A percentile compares a stretch with the other conserved stretches of the same genome.
phyloP scores from a whole-genome alignment of 2,329 filamentous ascomycete genomes.

The Aciculosporium take region DNA sequence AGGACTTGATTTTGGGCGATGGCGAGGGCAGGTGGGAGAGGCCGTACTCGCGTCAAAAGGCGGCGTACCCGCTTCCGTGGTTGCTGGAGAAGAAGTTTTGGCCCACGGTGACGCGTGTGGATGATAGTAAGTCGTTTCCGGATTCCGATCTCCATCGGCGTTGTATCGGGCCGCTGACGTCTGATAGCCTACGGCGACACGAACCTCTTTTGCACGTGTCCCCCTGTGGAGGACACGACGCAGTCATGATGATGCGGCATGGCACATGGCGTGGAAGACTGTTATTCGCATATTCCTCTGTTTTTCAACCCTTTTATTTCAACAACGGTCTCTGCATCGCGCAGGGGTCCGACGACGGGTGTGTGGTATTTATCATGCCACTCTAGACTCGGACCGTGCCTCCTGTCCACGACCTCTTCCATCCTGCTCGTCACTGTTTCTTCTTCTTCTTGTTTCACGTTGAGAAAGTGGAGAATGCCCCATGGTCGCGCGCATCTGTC shows the following conservation, averaged over 20 bases:
- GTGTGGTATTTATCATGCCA: constrained; percentile 4
- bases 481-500: neutral
- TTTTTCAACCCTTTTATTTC: neutral
- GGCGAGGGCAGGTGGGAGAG: constrained; percentile 55
- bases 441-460: neutral
- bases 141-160: too few species aligned
- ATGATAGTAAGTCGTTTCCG: constrained; percentile 67
- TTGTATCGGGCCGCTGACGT: too few species aligned
- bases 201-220: constrained; percentile 91
- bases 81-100: constrained; percentile 96
- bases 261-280: neutral
- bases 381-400: constrained; percentile 1
- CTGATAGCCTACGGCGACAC: constrained; percentile 66
- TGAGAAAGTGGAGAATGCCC: too few species aligned
- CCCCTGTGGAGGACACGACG: constrained; percentile 57
- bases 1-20: constrained; percentile 54
- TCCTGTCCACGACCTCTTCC: neutral
- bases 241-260: constrained; percentile 2
- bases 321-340: neutral
- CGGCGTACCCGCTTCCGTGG: constrained; percentile 73
- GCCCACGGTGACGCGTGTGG: constrained; percentile 73
- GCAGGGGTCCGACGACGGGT: neutral
- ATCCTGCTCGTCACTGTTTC: neutral
- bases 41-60: constrained; percentile 66
- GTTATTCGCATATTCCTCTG: too few species aligned